phyloP scores from a whole-genome alignment of 768 basidiomycete species.

The Asterophora lycoperdoides region DNA sequence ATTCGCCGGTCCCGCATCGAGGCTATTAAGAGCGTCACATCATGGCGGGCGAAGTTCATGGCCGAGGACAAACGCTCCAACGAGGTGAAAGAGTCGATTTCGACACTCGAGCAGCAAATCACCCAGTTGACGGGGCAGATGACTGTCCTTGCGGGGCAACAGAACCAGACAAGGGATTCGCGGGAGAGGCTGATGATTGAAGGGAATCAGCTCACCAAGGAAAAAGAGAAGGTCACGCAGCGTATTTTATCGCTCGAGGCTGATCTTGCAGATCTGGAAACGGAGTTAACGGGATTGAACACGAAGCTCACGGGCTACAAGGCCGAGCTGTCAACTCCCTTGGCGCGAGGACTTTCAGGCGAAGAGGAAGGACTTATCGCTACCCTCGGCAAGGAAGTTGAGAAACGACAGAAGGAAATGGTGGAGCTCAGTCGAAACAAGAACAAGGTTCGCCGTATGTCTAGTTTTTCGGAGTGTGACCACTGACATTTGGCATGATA shows the following conservation, averaged over 20 bases:
- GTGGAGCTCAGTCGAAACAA: slow-evolving; percentile 63
- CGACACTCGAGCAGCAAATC: slow-evolving; percentile 80
- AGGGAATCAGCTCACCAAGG: slow-evolving; percentile 49
- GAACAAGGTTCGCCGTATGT: slow-evolving; percentile 53
- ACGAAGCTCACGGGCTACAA: slow-evolving; percentile 61
- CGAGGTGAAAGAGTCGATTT: slow-evolving; percentile 72
- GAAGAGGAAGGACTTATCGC: slow-evolving; percentile 70
- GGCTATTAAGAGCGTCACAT: slow-evolving; percentile 69
- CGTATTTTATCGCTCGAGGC: slow-evolving; percentile 61
- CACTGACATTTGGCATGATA: slow-evolving; percentile 21
- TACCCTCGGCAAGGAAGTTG: slow-evolving; percentile 68
- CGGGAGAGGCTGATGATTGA: slow-evolving; percentile 68
- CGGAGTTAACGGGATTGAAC: slow-evolving; percentile 59
- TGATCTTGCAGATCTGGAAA: slow-evolving; percentile 67
- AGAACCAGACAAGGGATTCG: slow-evolving; percentile 63
- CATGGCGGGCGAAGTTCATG: slow-evolving; percentile 71
- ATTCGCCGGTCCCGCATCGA: slow-evolving; percentile 87
- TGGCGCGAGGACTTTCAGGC: slow-evolving; percentile 67
- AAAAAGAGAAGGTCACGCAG: slow-evolving; percentile 65
- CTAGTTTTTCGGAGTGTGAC: background rate
- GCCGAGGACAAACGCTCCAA: slow-evolving; percentile 57
- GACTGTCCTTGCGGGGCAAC: slow-evolving; percentile 64
- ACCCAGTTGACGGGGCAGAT: slow-evolving; percentile 70
- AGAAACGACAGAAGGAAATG: slow-evolving; percentile 65
- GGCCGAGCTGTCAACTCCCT: slow-evolving; percentile 67